Evolutionary conservation across 805 yeast species (phyloP).

Genomic region (Sungouiozyma intestinalis): DNA sequence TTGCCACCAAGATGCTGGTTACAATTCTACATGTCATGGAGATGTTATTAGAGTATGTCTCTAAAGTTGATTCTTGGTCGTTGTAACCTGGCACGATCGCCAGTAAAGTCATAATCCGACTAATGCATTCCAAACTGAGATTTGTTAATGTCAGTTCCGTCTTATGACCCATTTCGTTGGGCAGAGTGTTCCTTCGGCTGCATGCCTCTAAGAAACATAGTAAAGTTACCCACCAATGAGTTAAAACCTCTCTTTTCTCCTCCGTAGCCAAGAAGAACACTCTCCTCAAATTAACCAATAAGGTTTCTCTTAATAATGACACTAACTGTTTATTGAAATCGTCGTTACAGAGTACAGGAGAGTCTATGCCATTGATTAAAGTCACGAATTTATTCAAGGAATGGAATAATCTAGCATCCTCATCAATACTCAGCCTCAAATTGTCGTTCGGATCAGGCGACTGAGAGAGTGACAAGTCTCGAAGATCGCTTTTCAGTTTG

Average conservation of each 20-base stretch:
- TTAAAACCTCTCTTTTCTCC: conserved; percentile 11
- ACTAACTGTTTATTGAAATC: conserved; percentile 4
- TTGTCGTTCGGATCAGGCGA: too few species aligned
- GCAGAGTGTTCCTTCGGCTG: neutral
- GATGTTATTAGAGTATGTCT: conserved; percentile 19
- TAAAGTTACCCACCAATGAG: conserved; percentile 28
- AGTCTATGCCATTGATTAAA: conserved; percentile 9
- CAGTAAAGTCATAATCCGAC: conserved; percentile 21
- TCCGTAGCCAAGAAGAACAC: neutral
- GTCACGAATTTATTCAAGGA: conserved; percentile 16
- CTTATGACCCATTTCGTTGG: neutral
- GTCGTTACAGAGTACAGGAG: conserved; percentile 1
- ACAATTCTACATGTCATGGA: conserved; percentile 20
- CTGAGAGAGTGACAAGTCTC: neutral
- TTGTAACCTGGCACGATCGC: conserved; percentile 10
- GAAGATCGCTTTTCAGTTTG: neutral
- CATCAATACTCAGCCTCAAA: conserved; percentile 2
- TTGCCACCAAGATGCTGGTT: conserved; percentile 18
- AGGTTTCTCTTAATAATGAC: neutral
- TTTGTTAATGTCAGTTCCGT: conserved; percentile 12
- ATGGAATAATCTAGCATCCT: conserved; percentile 15
- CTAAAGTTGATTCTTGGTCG: conserved; percentile 11
- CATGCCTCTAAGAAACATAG: conserved; percentile 19
- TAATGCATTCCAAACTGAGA: conserved; percentile 27
- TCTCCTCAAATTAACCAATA: neutral